Evolutionary conservation across 345 rosid genomes (phyloP).

Genomic region (Bruguiera parviflora): DNA sequence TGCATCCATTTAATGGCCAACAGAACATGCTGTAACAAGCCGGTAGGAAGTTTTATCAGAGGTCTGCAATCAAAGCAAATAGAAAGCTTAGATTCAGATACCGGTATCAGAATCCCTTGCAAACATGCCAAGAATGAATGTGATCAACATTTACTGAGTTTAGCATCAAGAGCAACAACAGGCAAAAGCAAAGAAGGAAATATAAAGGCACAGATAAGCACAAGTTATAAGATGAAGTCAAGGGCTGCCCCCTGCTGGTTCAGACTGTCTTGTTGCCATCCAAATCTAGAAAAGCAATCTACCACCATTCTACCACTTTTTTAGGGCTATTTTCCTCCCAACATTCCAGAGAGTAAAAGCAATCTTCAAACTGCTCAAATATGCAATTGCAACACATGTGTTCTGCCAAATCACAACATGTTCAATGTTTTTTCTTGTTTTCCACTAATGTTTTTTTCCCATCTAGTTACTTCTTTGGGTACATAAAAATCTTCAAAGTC

Average conservation of each 20-base stretch:
- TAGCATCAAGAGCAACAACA: neutral
- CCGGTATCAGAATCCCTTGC: neutral
- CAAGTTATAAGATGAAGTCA: neutral
- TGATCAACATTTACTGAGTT: neutral
- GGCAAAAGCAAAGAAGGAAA: neutral
- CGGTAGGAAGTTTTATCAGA: slow-evolving; percentile 58
- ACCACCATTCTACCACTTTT: no score
- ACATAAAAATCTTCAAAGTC: no score
- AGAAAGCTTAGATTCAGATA: slow-evolving; percentile 18
- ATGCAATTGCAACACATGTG: neutral
- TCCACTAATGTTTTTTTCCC: no score
- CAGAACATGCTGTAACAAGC: slow-evolving; percentile 39
- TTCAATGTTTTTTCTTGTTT: no score
- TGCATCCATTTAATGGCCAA: slow-evolving; percentile 47
- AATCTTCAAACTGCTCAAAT: neutral
- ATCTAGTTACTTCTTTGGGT: no score
- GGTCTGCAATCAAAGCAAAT: slow-evolving; percentile 58
- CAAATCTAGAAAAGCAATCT: no score
- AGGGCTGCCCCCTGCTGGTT: no score
- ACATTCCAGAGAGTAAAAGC: neutral
- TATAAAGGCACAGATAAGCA: neutral
- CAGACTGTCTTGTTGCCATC: no score
- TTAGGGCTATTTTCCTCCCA: neutral
- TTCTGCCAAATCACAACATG: neutral
- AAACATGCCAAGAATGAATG: neutral